Percentiles rank a stretch among this genome's conserved stretches.
Conservation (phyloP, 306 rosid genomes). For the Inga leiocalycina region DNA sequence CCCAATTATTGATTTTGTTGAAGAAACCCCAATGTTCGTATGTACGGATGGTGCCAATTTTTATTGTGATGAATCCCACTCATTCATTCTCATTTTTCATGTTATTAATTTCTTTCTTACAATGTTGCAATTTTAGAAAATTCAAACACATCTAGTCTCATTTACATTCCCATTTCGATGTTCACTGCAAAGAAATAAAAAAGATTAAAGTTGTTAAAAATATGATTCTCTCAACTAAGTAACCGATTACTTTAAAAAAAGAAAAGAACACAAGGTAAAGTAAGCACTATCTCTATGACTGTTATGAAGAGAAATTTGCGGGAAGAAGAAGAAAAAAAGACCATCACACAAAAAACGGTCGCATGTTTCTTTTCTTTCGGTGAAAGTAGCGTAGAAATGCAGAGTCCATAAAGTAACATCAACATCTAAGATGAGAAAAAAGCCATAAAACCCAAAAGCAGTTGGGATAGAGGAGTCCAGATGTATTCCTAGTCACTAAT, state of each 20-base stretch:
- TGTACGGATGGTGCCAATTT: background rate
- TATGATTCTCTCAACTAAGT: background rate
- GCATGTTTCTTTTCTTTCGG: conserved; percentile 15
- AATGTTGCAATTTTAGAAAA: background rate
- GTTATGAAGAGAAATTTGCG: background rate
- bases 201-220: background rate
- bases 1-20: background rate
- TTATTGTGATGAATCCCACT: background rate
- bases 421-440: conserved; percentile 19
- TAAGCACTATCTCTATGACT: background rate
- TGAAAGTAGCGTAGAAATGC: conserved; percentile 33
- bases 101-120: background rate
- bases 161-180: background rate
- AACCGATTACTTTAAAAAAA: background rate
- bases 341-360: conserved; percentile 1
- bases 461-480: conserved; percentile 28
- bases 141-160: background rate
- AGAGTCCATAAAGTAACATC: conserved; percentile 33
- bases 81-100: background rate
- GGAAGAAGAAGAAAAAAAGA: background rate
- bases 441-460: conserved; percentile 20
- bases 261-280: background rate
- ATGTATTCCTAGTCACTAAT: conserved; percentile 43
- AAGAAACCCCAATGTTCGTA: background rate
- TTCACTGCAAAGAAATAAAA: background rate